Percentiles rank a stretch among this genome's conserved stretches.
phyloP scores from a whole-genome alignment of 2,329 filamentous ascomycete species.

The Penicillium sp. region DNA sequence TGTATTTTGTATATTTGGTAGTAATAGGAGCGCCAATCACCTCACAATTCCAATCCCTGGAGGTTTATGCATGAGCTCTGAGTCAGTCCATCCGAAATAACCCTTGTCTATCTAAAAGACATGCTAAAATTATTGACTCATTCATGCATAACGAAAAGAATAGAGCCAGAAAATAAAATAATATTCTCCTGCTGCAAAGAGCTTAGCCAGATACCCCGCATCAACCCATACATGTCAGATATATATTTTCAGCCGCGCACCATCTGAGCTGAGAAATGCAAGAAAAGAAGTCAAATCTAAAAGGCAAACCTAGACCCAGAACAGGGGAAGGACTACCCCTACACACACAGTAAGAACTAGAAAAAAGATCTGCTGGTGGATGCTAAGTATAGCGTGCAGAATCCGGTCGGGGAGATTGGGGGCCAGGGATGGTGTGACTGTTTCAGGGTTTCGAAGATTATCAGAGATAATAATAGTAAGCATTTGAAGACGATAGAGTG shows the following conservation, averaged over 20 bases:
- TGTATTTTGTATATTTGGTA: not conserved
- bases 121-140: not conserved
- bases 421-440: conserved; percentile 3
- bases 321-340: not conserved
- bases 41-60: not conserved
- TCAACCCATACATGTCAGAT: not conserved
- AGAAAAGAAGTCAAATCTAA: not conserved
- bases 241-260: not conserved
- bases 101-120: not conserved
- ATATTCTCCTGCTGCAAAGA: not conserved
- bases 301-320: not conserved
- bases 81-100: not conserved
- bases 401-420: not conserved
- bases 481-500: not conserved
- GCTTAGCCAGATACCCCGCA: not conserved
- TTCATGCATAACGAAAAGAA: not conserved
- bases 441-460: no score
- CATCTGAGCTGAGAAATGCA: not conserved
- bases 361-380: not conserved
- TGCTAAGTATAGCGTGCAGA: conserved; percentile 6
- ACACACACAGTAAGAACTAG: not conserved
- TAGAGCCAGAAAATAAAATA: not conserved
- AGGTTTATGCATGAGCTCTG: not conserved
- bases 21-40: not conserved
- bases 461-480: not conserved